Evolutionary conservation across 2,329 filamentous ascomycete species (phyloP), one percentile per base, ranked within the genome.

Genomic region (Colletotrichum destructivum): DNA sequence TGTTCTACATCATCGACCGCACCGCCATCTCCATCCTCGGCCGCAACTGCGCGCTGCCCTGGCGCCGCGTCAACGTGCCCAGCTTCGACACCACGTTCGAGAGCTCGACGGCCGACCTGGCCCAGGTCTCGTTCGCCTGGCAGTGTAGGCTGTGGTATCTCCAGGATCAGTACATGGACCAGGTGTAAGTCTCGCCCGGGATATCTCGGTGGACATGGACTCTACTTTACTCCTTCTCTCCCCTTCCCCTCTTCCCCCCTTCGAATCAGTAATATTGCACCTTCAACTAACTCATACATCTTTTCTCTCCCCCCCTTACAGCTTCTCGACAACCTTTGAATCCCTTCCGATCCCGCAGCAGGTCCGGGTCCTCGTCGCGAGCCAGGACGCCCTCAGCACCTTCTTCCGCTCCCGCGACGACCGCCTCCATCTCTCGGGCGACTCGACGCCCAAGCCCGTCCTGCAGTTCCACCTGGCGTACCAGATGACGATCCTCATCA

Each of bases 111-210:
- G 71, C 73, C 5, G 68, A 69, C 13, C 57, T 74, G 0, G 47
- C 68, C 6, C 68, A 74, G 35, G 38, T 72, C 42, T 73, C 71
- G 0, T 74, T 74, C 21, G 71, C 65, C 11, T 73, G 73, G 71
- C 73, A 74, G 35, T 74, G 73, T 35, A 73, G 67, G 9, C n/a
- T 74, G 12, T 74, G 73, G 73, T 74, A 71, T 62, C 64, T 74
- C 12, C 71, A 74, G 38, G 73, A 74, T 23, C 68, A 72, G 42
- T 64, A 72, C n/a, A 74, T 74, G 73, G 73, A 74, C 7, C 73
- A 73, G 38, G 70, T 74, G 73, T 74, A 69, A 59, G 71, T 66
- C 5, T 26, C 26, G 26, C 3, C 26, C 26, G 26, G 26, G 26
- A 26, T 26, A 26, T 26, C 26, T 26, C 26, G 26, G 4, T 26